Evolutionary conservation across 768 basidiomycete genomes (phyloP).

Genomic region (Psilocybe cyanescens): DNA sequence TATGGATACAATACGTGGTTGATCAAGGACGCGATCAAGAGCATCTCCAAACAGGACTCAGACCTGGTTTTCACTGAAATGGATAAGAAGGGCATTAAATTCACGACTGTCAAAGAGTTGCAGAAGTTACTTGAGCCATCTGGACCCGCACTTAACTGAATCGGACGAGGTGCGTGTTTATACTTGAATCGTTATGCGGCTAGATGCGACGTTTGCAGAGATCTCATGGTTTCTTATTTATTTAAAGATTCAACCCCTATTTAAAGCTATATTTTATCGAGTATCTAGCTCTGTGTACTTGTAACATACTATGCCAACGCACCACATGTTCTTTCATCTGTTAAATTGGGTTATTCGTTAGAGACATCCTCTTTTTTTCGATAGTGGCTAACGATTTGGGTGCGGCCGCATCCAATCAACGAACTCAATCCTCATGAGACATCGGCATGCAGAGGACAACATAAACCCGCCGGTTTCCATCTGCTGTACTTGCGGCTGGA

Average conservation of each 20-base stretch:
- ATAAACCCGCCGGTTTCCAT: not conserved
- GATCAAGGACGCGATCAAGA: slow-evolving; percentile 50
- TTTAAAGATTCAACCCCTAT: not conserved
- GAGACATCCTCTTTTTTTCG: too few species aligned
- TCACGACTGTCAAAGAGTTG: slow-evolving; percentile 27
- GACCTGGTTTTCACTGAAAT: slow-evolving; percentile 39
- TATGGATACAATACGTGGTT: slow-evolving; percentile 55
- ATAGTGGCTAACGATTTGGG: too few species aligned
- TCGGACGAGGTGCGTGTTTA: not conserved
- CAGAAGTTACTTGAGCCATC: slow-evolving; percentile 1
- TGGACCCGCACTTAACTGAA: not conserved
- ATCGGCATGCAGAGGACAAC: slow-evolving; percentile 1
- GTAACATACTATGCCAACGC: too few species aligned
- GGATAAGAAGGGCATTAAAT: slow-evolving; percentile 33
- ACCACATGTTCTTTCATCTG: too few species aligned
- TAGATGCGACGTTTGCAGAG: too few species aligned
- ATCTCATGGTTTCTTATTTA: too few species aligned
- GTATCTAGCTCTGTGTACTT: too few species aligned
- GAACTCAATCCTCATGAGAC: not conserved
- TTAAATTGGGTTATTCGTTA: too few species aligned
- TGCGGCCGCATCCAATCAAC: too few species aligned
- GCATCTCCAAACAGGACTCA: slow-evolving; percentile 34
- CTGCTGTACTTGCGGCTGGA: not conserved
- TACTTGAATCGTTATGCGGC: not conserved
- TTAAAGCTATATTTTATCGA: too few species aligned